Percentiles rank a stretch among this genome's conserved stretches.
Conservation (phyloP, 2,329 filamentous ascomycete genomes). For the Hypoxylon sp. region DNA sequence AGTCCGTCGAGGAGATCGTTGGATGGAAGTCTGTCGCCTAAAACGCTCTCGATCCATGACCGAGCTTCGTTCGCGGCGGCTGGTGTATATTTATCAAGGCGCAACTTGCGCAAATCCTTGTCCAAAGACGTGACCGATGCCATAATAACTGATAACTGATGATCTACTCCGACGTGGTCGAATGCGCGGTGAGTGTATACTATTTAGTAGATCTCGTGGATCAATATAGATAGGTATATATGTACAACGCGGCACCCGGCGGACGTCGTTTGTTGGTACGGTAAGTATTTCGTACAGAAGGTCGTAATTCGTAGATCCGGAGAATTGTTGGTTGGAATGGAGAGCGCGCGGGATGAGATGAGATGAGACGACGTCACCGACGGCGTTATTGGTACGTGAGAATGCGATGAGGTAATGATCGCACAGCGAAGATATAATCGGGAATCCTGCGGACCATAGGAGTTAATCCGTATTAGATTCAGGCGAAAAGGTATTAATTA, state of each 20-base stretch:
- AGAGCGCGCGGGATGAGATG: conserved; percentile 28
- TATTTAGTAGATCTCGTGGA: conserved; percentile 10
- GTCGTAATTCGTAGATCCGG: conserved; percentile 29
- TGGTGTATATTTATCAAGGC: conserved; percentile 93
- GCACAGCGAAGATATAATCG: conserved; percentile 8
- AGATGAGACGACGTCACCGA: conserved; percentile 42
- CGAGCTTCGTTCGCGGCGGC: conserved; percentile 88
- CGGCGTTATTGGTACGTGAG: conserved; percentile 28
- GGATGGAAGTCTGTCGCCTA: conserved; percentile 80
- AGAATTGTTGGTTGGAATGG: conserved; percentile 38
- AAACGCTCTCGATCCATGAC: conserved; percentile 85
- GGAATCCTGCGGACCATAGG: conserved; percentile 23
- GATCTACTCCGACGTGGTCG: conserved; percentile 19
- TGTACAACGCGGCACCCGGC: conserved; percentile 17
- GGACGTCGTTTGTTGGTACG: conserved; percentile 24
- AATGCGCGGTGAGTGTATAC: conserved; percentile 6
- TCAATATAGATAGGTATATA: conserved; percentile 26
- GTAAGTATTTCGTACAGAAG: conserved; percentile 24
- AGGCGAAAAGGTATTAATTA: conserved; percentile 3
- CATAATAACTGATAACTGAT: conserved; percentile 68
- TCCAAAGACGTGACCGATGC: conserved; percentile 94
- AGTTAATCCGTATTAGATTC: conserved; percentile 9
- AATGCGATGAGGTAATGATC: not conserved
- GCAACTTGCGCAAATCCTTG: conserved; percentile 94
- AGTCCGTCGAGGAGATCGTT: conserved; percentile 87